Base-by-base conservation (phyloP, 495 filamentous ascomycete genomes). In the Choiromyces venosus region DNA sequence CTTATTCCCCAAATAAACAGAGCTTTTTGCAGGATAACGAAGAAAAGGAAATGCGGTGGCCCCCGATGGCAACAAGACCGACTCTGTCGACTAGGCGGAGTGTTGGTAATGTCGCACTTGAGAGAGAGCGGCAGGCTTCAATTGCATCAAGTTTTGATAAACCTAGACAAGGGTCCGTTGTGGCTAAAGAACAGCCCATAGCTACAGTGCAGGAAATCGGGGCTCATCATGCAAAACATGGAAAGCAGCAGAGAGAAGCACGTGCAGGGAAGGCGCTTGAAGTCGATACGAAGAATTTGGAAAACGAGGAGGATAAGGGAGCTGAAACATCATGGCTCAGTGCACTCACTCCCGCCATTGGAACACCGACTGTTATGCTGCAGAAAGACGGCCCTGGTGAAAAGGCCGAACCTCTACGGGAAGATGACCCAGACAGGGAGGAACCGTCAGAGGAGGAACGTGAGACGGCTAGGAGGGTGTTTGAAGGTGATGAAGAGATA, bases 401-500 rank as follows among this genome's bases (percentile, higher is more conserved):
- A 61, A 72, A 80, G 70, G 78, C 78, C 6, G 79, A 80, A 33
- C 70, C 72, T 37, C 35, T 80, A 19, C 64, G 73, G 19, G 72
- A 73, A 44, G 73, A 78, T 6, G 70, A 74, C 5, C 79, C 72
- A 25, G 77, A 75, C 5, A 68, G 67, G 9, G 79, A 68, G 19
- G 78, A 85, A 39, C 86, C 87, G 5, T 90, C 86, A 0, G 85
- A 86, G 42, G 91, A 94, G 67, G 90, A 91, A 69, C 85, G 87
- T 29, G 88, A 91, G 74, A 88, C 90, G 76, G 95, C 95, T 0
- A 87, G 88, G 76, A 90, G 89, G 81, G 90, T 99, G 6, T 99
- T 87, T 79, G 89, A 93, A 44, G 93, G 92, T n/a, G 90, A 93
- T 73, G 93, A 96, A 76, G 87, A 91, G 71, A 89, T 92, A 70